phyloP scores from a whole-genome alignment of 495 filamentous ascomycete genomes.

The Talaromyces thailandensis region DNA sequence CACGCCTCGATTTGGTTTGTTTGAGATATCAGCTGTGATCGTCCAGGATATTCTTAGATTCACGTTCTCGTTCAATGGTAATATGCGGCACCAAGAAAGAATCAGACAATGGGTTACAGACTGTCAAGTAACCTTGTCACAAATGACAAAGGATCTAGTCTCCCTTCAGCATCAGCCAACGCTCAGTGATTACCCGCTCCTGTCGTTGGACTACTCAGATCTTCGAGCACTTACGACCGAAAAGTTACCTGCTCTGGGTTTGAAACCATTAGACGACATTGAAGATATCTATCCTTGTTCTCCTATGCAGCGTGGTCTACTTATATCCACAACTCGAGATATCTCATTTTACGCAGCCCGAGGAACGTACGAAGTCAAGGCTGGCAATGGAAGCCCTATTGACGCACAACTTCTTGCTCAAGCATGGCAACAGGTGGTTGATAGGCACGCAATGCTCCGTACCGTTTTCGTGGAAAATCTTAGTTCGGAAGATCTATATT shows the following conservation, averaged over 20 bases:
- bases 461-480: constrained; percentile 43
- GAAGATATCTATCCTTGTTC: constrained; percentile 62
- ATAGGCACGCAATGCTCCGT: constrained; percentile 41
- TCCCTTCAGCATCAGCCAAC: constrained; percentile 43
- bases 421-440: constrained; percentile 40
- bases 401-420: constrained; percentile 27
- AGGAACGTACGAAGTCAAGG: constrained; percentile 50
- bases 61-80: constrained; percentile 54
- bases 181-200: constrained; percentile 52
- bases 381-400: constrained; percentile 15
- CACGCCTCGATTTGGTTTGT: constrained; percentile 53
- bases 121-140: constrained; percentile 47
- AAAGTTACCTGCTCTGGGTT: constrained; percentile 38
- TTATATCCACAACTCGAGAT: constrained; percentile 49
- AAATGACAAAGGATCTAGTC: constrained; percentile 40
- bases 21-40: constrained; percentile 56
- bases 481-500: constrained; percentile 33
- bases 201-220: constrained; percentile 50
- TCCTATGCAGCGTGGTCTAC: constrained; percentile 57
- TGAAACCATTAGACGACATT: constrained; percentile 31
- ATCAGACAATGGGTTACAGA: constrained; percentile 51
- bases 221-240: constrained; percentile 37
- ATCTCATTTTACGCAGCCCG: constrained; percentile 51
- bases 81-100: constrained; percentile 46
- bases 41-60: constrained; percentile 51